These are phyloP conservation scores for Artemisia tridentata DNA, from an alignment of 129 eudicot genomes.

Conservation along the genomic window DNA sequence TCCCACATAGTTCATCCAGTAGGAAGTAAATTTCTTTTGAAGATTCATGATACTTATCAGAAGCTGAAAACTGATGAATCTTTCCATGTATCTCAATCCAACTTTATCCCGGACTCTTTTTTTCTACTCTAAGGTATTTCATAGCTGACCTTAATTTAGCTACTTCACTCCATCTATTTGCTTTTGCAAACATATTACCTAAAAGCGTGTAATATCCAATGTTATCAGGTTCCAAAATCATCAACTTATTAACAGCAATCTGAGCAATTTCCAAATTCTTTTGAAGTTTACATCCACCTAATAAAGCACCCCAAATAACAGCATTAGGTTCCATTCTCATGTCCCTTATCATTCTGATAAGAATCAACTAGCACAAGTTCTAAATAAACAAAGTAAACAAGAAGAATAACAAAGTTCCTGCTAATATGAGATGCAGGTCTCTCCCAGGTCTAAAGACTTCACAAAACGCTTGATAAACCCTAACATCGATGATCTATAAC, in stretches of 20 bases:
- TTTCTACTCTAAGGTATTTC: conserved; percentile 63
- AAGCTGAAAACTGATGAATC: conserved; percentile 74
- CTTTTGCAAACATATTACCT: conserved; percentile 79
- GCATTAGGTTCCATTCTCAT: conserved; percentile 83
- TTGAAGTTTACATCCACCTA: conserved; percentile 81
- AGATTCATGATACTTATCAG: conserved; percentile 65
- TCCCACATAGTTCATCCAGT: conserved; percentile 47
- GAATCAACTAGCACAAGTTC: no score
- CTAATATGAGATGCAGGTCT: no score
- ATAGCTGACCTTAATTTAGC: conserved; percentile 54
- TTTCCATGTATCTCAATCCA: conserved; percentile 73
- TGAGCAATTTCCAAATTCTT: conserved; percentile 71
- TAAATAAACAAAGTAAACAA: no score
- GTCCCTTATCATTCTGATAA: conserved; percentile 52
- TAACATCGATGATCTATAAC: no score
- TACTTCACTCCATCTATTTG: conserved; percentile 74
- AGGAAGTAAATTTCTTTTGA: conserved; percentile 45
- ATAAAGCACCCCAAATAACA: conserved; percentile 79
- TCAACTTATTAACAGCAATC: conserved; percentile 51
- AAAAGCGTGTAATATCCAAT: conserved; percentile 72
- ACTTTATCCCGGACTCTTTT: conserved; percentile 73
- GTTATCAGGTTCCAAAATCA: conserved; percentile 70
- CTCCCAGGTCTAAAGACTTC: no score
- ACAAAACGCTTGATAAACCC: no score
- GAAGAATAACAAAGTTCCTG: no score